Conservation (phyloP, 495 filamentous ascomycete species). For the Xylaria scruposa region DNA sequence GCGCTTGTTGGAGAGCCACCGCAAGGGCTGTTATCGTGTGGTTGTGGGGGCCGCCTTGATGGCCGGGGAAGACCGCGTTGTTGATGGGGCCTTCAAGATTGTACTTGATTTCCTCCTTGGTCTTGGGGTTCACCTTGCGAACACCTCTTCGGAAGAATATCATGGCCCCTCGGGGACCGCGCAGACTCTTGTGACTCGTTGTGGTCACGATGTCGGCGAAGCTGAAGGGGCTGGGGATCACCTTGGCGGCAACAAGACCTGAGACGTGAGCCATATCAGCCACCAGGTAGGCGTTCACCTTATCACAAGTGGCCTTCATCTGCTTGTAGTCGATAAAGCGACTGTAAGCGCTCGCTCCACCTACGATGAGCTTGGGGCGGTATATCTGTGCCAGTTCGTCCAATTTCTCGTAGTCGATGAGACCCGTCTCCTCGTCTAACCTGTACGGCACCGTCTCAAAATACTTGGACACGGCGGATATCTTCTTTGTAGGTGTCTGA, state of each 20-base stretch:
- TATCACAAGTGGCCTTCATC: conserved; percentile 86
- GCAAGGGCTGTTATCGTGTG: conserved; percentile 97
- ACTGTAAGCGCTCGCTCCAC: conserved; percentile 93
- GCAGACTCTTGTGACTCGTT: conserved; percentile 97
- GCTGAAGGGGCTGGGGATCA: conserved; percentile 86
- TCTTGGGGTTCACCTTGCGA: conserved; percentile 81
- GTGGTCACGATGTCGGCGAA: conserved; percentile 95
- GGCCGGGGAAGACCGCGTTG: conserved; percentile 96
- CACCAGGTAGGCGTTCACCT: conserved; percentile 89
- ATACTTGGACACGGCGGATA: conserved; percentile 97
- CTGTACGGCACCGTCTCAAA: conserved; percentile 97
- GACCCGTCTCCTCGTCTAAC: conserved; percentile 84
- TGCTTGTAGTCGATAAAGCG: conserved; percentile 89
- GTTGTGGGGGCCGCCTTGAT: conserved; percentile 98
- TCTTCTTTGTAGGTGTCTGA: conserved; percentile 97
- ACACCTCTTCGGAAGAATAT: conserved; percentile 97
- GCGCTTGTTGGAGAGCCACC: conserved; percentile 92
- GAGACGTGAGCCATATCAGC: conserved; percentile 99
- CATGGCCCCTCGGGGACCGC: conserved; percentile 93
- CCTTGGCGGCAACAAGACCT: conserved; percentile 88
- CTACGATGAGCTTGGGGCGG: conserved; percentile 94
- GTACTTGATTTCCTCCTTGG: conserved; percentile 82
- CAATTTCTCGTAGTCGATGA: conserved; percentile 92
- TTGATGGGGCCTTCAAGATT: conserved; percentile 96
- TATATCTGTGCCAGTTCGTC: conserved; percentile 85